phyloP scores from a whole-genome alignment of 352 stramenopile genomes.

The Halophytophthora batemanensis region DNA sequence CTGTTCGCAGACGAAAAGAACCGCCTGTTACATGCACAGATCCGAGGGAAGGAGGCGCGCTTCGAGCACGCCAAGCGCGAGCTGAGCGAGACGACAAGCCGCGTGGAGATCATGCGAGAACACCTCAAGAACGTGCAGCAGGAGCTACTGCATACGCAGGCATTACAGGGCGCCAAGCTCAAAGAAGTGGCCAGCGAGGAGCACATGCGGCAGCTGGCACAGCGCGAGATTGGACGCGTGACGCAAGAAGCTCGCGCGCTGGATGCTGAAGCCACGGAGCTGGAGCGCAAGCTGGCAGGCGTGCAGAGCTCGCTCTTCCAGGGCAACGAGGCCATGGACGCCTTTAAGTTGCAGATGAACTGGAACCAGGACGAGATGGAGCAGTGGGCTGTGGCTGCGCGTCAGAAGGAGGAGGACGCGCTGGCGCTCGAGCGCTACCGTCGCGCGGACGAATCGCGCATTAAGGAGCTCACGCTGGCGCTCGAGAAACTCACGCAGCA shows the following conservation, averaged over 20 bases:
- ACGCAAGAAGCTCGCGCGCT: conserved; percentile 70
- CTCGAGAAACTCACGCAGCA: conserved; percentile 93
- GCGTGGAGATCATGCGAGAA: conserved; percentile 94
- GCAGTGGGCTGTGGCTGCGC: conserved; percentile 93
- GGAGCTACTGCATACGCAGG: conserved; percentile 94
- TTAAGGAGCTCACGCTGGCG: conserved; percentile 92
- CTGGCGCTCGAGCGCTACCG: conserved; percentile 92
- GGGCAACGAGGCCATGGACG: conserved; percentile 93
- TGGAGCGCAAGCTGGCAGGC: conserved; percentile 84
- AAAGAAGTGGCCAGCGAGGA: conserved; percentile 93
- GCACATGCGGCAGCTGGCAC: conserved; percentile 90
- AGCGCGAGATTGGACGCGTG: conserved; percentile 87
- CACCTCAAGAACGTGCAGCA: conserved; percentile 96
- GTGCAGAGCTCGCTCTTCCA: conserved; percentile 92
- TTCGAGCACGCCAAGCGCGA: conserved; percentile 64
- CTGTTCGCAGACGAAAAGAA: conserved; percentile 88
- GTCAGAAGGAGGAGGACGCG: conserved; percentile 96
- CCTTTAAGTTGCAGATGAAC: conserved; percentile 97
- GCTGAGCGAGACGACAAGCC: conserved; percentile 80
- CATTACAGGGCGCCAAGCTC: conserved; percentile 88
- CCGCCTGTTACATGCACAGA: conserved; percentile 78
- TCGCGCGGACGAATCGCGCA: conserved; percentile 92
- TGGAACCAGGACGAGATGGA: conserved; percentile 98
- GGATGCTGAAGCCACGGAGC: conserved; percentile 67
- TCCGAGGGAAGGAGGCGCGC: conserved; percentile 72